Evolutionary conservation across 495 filamentous ascomycete genomes (phyloP).

Genomic region (Penicillium riverlandense): DNA sequence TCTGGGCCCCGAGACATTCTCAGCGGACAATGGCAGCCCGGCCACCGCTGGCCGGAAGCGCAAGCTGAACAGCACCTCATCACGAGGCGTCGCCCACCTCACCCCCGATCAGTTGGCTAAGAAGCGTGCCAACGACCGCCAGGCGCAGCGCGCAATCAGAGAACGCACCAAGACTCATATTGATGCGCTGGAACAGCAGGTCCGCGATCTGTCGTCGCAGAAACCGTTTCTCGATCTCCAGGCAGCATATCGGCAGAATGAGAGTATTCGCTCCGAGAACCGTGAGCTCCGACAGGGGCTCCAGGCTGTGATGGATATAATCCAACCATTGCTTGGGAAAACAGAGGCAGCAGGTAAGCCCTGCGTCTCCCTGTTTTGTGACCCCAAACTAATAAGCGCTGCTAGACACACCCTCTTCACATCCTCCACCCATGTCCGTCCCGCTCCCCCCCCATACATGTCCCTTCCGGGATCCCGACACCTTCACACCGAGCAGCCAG

Average conservation of each 20-base stretch:
- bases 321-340: slow-evolving; percentile 52
- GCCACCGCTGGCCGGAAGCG: slow-evolving; percentile 36
- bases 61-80: slow-evolving; percentile 45
- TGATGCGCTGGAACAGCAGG: slow-evolving; percentile 62
- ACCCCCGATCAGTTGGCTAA: slow-evolving; percentile 65
- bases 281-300: slow-evolving; percentile 58
- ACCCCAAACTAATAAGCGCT: slow-evolving; percentile 1
- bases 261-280: slow-evolving; percentile 63
- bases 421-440: slow-evolving; percentile 10
- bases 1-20: slow-evolving; percentile 16
- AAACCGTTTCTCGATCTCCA: slow-evolving; percentile 77
- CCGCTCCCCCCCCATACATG: slow-evolving; percentile 17
- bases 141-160: slow-evolving; percentile 80
- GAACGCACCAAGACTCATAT: slow-evolving; percentile 78
- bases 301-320: slow-evolving; percentile 50
- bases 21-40: slow-evolving; percentile 11
- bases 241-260: slow-evolving; percentile 59
- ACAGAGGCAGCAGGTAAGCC: slow-evolving; percentile 22
- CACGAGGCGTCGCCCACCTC: slow-evolving; percentile 64
- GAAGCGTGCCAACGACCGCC: slow-evolving; percentile 84
- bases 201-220: slow-evolving; percentile 64
- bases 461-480: slow-evolving; percentile 18
- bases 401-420: slow-evolving; percentile 8
- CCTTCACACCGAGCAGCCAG: slow-evolving; percentile 11
- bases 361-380: not conserved